A percentile compares a stretch with the other conserved stretches of the same genome.
phyloP scores from a whole-genome alignment of 768 basidiomycete genomes.

The Lentinula boryana region DNA sequence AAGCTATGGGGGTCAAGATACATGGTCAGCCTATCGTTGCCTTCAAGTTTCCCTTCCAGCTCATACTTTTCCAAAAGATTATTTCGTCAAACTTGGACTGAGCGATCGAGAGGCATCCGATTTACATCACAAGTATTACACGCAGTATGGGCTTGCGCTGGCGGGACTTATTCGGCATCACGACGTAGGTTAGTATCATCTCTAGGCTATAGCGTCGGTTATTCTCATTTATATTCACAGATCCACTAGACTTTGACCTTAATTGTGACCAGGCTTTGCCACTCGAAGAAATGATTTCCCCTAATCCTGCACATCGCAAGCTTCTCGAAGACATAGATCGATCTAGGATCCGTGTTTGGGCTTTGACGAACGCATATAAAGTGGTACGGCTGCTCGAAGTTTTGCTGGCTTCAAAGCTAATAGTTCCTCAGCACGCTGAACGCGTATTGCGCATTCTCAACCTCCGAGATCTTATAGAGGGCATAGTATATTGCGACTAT shows the following conservation, averaged over 20 bases:
- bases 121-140: conserved; percentile 70
- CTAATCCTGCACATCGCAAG: conserved; percentile 52
- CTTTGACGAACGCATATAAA: conserved; percentile 78
- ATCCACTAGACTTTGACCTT: conserved; percentile 78
- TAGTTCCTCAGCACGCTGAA: conserved; percentile 58
- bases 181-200: conserved; percentile 49
- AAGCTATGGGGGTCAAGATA: conserved; percentile 75
- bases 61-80: conserved; percentile 36
- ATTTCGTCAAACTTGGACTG: conserved; percentile 70
- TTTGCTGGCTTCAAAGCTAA: neutral
- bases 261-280: conserved; percentile 84
- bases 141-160: conserved; percentile 76
- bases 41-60: neutral
- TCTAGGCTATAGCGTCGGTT: neutral
- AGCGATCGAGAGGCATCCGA: conserved; percentile 60
- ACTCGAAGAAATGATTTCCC: conserved; percentile 71
- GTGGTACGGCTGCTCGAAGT: conserved; percentile 35
- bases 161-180: conserved; percentile 76
- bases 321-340: conserved; percentile 78
- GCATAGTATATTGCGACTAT: conserved; percentile 78
- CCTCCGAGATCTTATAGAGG: conserved; percentile 68
- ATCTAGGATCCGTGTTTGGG: conserved; percentile 76
- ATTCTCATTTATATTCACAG: conserved; percentile 21
- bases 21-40: conserved; percentile 42
- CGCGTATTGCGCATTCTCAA: conserved; percentile 72